Conservation (phyloP, 768 basidiomycete species). For the Rhizopogon roseolus region DNA sequence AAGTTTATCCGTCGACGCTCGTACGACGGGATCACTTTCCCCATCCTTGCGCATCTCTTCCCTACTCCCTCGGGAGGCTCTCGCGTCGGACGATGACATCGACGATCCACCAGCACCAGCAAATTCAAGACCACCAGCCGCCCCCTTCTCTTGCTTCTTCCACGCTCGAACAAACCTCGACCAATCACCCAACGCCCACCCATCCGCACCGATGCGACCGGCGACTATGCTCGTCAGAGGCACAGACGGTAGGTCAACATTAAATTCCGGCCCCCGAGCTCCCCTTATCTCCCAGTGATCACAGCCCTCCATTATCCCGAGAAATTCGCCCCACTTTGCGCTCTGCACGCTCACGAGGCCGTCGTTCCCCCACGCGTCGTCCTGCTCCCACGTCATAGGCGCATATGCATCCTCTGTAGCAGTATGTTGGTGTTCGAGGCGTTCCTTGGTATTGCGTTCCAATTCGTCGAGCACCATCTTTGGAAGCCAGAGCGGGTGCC, state of each 20-base stretch:
- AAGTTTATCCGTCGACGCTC: constrained; percentile 64
- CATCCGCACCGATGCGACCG: constrained; percentile 35
- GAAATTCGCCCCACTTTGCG: constrained; percentile 93
- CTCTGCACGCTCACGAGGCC: constrained; percentile 89
- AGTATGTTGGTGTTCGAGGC: constrained; percentile 35
- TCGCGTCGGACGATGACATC: background rate
- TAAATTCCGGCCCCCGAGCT: constrained; percentile 70
- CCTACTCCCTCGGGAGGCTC: constrained; percentile 9
- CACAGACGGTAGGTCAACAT: constrained; percentile 53
- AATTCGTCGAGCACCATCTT: constrained; percentile 90
- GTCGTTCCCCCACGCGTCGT: constrained; percentile 78
- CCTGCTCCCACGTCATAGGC: constrained; percentile 38
- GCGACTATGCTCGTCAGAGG: constrained; percentile 32
- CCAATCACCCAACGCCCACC: constrained; percentile 51
- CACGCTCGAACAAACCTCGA: constrained; percentile 55
- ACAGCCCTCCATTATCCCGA: constrained; percentile 83
- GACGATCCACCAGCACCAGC: constrained; percentile 13
- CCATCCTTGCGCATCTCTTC: constrained; percentile 22
- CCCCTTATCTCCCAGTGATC: constrained; percentile 98
- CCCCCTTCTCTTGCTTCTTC: constrained; percentile 49
- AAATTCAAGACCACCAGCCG: constrained; percentile 29
- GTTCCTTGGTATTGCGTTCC: constrained; percentile 56
- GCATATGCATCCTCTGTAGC: constrained; percentile 16
- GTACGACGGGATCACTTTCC: constrained; percentile 51
- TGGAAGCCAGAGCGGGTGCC: constrained; percentile 97